Percentiles rank a stretch among this genome's conserved stretches.
Evolutionary conservation across 2,329 filamentous ascomycete genomes (phyloP).

Genomic region (Ramularia collo-cygni): DNA sequence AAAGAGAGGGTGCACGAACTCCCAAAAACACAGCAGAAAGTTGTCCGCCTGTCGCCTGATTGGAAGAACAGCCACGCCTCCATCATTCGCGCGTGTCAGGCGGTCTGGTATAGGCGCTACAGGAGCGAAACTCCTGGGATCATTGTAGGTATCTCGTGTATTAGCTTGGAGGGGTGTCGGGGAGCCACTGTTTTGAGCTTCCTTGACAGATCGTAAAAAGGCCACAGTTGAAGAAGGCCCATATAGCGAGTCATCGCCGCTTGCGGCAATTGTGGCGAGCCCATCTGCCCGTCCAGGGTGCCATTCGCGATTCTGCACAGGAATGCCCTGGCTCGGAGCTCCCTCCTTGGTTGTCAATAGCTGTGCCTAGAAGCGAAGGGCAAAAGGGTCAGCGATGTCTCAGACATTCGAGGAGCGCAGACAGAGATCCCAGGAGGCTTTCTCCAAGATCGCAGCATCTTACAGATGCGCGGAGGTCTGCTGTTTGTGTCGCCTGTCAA

Average conservation of each 20-base stretch:
- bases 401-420: too few species aligned
- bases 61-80: conserved; percentile 18
- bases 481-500: too few species aligned
- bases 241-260: conserved; percentile 16
- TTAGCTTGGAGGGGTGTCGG: conserved; percentile 7
- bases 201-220: conserved; percentile 20
- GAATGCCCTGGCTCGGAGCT: not conserved
- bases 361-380: too few species aligned
- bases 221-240: conserved; percentile 23
- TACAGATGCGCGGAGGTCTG: too few species aligned
- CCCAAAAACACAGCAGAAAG: conserved; percentile 23
- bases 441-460: too few species aligned
- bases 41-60: conserved; percentile 22
- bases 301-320: conserved; percentile 3
- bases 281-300: conserved; percentile 15
- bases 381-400: too few species aligned
- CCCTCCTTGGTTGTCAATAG: not conserved
- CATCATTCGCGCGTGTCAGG: conserved; percentile 5
- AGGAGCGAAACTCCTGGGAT: conserved; percentile 6
- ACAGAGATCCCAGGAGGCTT: too few species aligned
- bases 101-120: conserved; percentile 12
- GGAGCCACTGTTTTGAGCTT: conserved; percentile 11
- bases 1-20: conserved; percentile 24
- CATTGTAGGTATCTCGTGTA: not conserved
- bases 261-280: conserved; percentile 17